A percentile compares a stretch with the other conserved stretches of the same genome.
Evolutionary conservation across 2,329 filamentous ascomycete genomes (phyloP).

Genomic region (Beauveria bassiana): DNA sequence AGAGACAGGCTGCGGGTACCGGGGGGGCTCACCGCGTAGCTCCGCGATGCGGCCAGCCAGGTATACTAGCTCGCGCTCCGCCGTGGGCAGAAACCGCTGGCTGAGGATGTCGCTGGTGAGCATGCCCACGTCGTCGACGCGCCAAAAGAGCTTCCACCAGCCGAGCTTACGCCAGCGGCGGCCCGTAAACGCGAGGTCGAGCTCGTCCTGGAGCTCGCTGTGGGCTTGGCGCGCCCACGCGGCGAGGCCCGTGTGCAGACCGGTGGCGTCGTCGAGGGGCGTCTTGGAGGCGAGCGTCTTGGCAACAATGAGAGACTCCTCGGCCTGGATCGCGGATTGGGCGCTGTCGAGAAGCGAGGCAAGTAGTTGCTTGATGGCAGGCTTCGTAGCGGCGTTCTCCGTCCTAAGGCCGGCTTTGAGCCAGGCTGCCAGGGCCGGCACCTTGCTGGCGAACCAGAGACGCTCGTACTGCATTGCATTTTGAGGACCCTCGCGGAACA

Average conservation of each 20-base stretch:
- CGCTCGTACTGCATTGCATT: conserved; percentile 67
- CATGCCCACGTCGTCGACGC: conserved; percentile 84
- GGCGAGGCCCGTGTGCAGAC: conserved; percentile 52
- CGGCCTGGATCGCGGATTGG: conserved; percentile 40
- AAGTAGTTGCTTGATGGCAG: conserved; percentile 59
- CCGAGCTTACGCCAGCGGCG: conserved; percentile 69
- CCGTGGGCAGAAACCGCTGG: conserved; percentile 66
- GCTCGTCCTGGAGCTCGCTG: conserved; percentile 69
- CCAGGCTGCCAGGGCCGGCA: conserved; percentile 60
- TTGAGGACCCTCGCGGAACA: conserved; percentile 60
- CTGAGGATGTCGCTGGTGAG: conserved; percentile 72
- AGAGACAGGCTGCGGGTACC: conserved; percentile 30
- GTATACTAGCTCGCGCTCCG: conserved; percentile 77
- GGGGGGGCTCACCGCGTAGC: conserved; percentile 22
- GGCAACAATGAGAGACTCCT: conserved; percentile 34
- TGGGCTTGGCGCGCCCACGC: conserved; percentile 76
- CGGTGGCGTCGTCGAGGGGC: conserved; percentile 32
- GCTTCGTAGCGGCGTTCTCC: conserved; percentile 46
- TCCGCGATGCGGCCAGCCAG: conserved; percentile 68
- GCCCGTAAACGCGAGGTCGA: conserved; percentile 71
- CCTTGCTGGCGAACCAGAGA: conserved; percentile 64
- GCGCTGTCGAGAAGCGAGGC: conserved; percentile 55
- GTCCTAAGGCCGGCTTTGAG: conserved; percentile 42
- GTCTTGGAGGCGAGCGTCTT: conserved; percentile 22
- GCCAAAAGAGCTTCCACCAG: conserved; percentile 96